Evolutionary conservation across 306 rosid species (phyloP), one percentile per base, ranked within the genome.

Genomic region (Calophaca sinica): DNA sequence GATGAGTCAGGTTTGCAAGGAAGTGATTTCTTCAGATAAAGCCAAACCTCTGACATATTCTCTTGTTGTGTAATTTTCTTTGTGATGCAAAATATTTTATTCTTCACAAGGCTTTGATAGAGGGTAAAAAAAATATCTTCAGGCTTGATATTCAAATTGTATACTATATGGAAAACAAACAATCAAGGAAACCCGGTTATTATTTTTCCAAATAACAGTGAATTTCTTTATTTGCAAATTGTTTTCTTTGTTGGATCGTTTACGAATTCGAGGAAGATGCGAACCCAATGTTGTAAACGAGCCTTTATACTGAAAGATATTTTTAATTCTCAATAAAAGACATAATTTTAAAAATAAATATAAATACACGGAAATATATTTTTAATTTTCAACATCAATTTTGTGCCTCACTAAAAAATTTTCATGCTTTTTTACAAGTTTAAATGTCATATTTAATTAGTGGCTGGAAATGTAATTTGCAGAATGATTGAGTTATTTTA

Each of bases 1-100:
- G 81, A 70, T 33, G 70, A 71, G n/a, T 72, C 42, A 39, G 83
- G 29, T 54, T 79, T 87, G 86, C 88, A 85, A 36, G 14, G 62
- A 60, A 83, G 61, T 51, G 89, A 83, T 52, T 73, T 87, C 80
- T 72, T 87, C 68, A 85, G 63, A 79, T 70, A 33, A 62, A 1
- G 38, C 89, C 84, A 87, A 46, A 79, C 3, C 7, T 44, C 76
- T 29, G 87, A 64, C 91, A 86, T 20, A 20, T 86, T 68, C 26
- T 68, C 6, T 72, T 5, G 12, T 12, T 52, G 2, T 67, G 4
- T 7, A n/a, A 2, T 68, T 53, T n/a, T 9, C 29, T 80, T 61
- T 33, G 9, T 50, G 60, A n/a, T 38, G 3, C 36, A n/a, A 36
- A 50, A 11, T 64, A 49, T 31, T 58, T 58, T 58, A 49, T 38